A percentile compares a stretch with the other conserved stretches of the same genome.
Evolutionary conservation across 495 filamentous ascomycete genomes (phyloP).

Genomic region (Lasiosphaeria ovina): DNA sequence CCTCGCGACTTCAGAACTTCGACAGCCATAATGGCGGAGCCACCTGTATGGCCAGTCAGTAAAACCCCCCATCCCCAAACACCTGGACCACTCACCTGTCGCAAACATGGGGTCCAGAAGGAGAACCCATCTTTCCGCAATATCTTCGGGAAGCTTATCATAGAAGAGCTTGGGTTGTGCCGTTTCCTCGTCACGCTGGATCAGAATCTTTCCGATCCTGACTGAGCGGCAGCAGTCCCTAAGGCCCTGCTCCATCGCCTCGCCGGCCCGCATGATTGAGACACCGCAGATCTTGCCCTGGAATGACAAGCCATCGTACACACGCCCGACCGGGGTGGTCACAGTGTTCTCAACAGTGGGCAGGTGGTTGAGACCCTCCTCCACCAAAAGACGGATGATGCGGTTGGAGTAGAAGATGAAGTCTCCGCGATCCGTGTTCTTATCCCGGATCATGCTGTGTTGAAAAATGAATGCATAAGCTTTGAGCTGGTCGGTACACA

Average conservation of each 20-base stretch:
- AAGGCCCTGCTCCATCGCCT: constrained; percentile 97
- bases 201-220: constrained; percentile 95
- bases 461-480: constrained; percentile 8
- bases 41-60: constrained; percentile 54
- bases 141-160: constrained; percentile 93
- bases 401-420: constrained; percentile 99
- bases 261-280: constrained; percentile 95
- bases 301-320: constrained; percentile 90
- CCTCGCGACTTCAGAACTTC: constrained; percentile 85
- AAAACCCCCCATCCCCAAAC: neutral
- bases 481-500: neutral
- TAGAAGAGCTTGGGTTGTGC: constrained; percentile 89
- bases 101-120: constrained; percentile 99
- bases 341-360: constrained; percentile 84
- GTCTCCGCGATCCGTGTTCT: constrained; percentile 82
- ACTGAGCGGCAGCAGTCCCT: constrained; percentile 96
- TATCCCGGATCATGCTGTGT: constrained; percentile 88
- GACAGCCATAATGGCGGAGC: constrained; percentile 94
- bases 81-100: constrained; percentile 62
- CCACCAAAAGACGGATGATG: constrained; percentile 96
- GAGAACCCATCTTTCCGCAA: constrained; percentile 86
- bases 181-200: constrained; percentile 96
- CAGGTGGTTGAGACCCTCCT: constrained; percentile 95
- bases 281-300: constrained; percentile 98
- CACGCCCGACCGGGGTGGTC: constrained; percentile 83